Conservation (phyloP, 768 basidiomycete species). For the Clavulina sp. region DNA sequence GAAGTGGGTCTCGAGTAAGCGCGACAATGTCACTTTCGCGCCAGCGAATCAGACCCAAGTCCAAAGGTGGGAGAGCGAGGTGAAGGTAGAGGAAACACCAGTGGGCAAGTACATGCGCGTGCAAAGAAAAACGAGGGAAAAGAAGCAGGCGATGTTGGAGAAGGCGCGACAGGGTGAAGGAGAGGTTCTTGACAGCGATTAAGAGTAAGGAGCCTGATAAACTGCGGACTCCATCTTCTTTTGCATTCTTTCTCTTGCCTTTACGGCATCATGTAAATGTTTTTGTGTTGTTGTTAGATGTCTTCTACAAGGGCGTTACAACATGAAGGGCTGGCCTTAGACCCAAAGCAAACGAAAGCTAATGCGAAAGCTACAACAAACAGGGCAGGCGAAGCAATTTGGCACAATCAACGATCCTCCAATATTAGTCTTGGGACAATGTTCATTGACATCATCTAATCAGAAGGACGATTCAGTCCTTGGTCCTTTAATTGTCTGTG, state of each 20-base stretch:
- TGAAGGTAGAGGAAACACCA: constrained; percentile 46
- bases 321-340: too few relatives aligned
- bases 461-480: constrained; percentile 4
- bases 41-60: constrained; percentile 58
- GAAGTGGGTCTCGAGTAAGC: constrained; percentile 54
- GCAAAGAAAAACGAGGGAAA: constrained; percentile 60
- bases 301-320: too few relatives aligned
- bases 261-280: too few relatives aligned
- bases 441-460: constrained; percentile 91
- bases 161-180: constrained; percentile 62
- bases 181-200: constrained; percentile 40
- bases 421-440: constrained; percentile 78
- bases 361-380: too few relatives aligned
- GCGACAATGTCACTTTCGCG: constrained; percentile 54
- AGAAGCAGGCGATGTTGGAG: constrained; percentile 35
- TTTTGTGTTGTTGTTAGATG: too few relatives aligned
- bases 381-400: too few relatives aligned
- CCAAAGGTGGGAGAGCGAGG: constrained; percentile 52
- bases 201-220: background rate
- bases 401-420: background rate
- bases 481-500: background rate
- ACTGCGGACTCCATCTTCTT: too few relatives aligned
- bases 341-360: too few relatives aligned
- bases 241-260: too few relatives aligned
- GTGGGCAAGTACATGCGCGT: constrained; percentile 68